Base-by-base conservation (phyloP, 805 yeast species). In the Saccharomycopsis olivae region DNA sequence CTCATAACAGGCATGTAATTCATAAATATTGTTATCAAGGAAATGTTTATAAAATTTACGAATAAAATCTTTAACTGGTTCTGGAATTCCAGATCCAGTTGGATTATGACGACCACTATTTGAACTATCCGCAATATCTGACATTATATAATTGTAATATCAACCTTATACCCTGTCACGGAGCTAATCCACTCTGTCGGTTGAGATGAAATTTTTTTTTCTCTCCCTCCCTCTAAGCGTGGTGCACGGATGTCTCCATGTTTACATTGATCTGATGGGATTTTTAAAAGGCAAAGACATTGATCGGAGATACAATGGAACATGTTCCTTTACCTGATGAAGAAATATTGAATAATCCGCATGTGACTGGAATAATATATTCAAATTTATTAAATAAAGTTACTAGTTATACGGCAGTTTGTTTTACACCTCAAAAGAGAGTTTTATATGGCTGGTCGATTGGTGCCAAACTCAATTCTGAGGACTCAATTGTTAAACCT, bases 1-100 rank as follows among this genome's bases (percentile, higher is more conserved):
- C 46, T 66, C 71, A 50, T 68, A 68, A 49, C 69, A 66, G 23
- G 61, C 58, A 44, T 61, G 63, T 34, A 68, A 53, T 42, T 65
- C 69, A 47, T 60, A 58, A 20, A 59, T 62, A 47, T 66, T 62
- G 54, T 64, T 64, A 33, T 66, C 69, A 38, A 65, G 47, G 43
- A 58, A 63, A 10, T 62, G 56, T 49, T 61, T 60, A 54, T 66
- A 62, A 51, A 69, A 68, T 47, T 58, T 56, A 42, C 59, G 57
- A 47, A 68, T 59, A 53, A 66, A 68, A 33, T 60, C 62, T 18
- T 56, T 51, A 35, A 68, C 67, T 18, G 63, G 65, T 24, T 65
- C 69, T 4, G 73, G 73, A 39, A 68, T 53, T 19, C 51, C 19
- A 17, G 19, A 6, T 20, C 14, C 21, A 6, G 21, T 19, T 6